These are phyloP conservation scores for Prunus kanzakura DNA, from an alignment of 306 rosid genomes.

Conservation along the genomic window DNA sequence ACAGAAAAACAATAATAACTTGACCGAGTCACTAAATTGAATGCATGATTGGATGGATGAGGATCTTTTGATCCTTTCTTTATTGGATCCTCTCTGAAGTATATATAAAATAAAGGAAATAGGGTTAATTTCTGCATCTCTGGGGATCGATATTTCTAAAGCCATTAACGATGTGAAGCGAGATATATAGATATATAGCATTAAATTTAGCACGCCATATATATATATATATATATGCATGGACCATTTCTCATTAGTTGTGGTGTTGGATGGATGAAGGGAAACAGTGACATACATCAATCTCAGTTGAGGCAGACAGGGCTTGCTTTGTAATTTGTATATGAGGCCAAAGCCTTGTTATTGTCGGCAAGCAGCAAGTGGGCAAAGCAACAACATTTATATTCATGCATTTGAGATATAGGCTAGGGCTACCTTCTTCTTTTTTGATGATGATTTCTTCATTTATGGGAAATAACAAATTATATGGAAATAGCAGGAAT, in stretches of 20 bases:
- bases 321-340: neutral
- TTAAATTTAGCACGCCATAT: no score
- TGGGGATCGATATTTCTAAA: neutral
- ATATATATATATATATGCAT: no score
- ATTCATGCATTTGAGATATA: neutral
- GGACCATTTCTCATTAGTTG: no score
- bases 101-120: neutral
- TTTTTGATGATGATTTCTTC: neutral
- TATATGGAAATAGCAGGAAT: no score
- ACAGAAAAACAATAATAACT: neutral
- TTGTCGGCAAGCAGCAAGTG: constrained; percentile 9
- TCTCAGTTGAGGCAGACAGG: neutral
- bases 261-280: neutral
- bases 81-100: neutral
- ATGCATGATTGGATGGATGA: neutral
- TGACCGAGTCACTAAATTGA: neutral
- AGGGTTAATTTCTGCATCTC: neutral
- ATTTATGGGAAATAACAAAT: neutral
- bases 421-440: neutral
- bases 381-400: neutral
- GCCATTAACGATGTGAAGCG: neutral
- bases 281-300: neutral
- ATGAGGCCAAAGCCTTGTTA: neutral
- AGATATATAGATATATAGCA: no score
- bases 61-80: neutral